Conservation (phyloP, 208 protist species). For the Naegleria fowleri region DNA sequence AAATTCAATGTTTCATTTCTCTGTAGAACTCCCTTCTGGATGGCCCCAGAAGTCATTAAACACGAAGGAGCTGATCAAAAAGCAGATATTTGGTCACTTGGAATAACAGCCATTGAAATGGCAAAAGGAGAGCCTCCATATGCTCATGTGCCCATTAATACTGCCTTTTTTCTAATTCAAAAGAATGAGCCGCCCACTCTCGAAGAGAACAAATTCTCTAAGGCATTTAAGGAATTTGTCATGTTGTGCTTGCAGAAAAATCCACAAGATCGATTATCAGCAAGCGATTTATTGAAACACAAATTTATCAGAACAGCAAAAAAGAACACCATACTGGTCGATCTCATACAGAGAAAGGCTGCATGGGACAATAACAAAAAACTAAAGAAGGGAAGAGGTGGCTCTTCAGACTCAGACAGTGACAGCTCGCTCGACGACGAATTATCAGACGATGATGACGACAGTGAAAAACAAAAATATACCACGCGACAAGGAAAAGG, state of each 20-base stretch:
- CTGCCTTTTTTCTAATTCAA: constrained; percentile 54
- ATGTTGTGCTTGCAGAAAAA: constrained; percentile 58
- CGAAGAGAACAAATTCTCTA: constrained; percentile 49
- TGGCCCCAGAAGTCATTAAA: constrained; percentile 55
- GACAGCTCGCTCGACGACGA: not conserved
- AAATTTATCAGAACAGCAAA: constrained; percentile 56
- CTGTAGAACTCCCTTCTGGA: constrained; percentile 64
- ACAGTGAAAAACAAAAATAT: too few species aligned
- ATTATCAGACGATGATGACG: not conserved
- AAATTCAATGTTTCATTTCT: not conserved
- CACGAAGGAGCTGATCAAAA: constrained; percentile 66
- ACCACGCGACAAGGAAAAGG: not conserved
- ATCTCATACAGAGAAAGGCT: constrained; percentile 53
- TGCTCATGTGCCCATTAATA: constrained; percentile 69
- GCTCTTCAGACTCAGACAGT: not conserved
- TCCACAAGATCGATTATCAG: constrained; percentile 54
- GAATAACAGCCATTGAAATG: constrained; percentile 91
- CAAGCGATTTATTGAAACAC: constrained; percentile 68
- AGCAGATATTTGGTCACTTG: constrained; percentile 88
- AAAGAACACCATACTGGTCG: constrained; percentile 48
- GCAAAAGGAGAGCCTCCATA: constrained; percentile 82
- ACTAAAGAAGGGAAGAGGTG: not conserved
- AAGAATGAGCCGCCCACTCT: constrained; percentile 38
- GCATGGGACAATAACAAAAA: not conserved
- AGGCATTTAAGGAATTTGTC: constrained; percentile 67